These are phyloP conservation scores for Symbiotaphrina buchneri DNA, from an alignment of 495 filamentous ascomycete species.

Conservation along the genomic window DNA sequence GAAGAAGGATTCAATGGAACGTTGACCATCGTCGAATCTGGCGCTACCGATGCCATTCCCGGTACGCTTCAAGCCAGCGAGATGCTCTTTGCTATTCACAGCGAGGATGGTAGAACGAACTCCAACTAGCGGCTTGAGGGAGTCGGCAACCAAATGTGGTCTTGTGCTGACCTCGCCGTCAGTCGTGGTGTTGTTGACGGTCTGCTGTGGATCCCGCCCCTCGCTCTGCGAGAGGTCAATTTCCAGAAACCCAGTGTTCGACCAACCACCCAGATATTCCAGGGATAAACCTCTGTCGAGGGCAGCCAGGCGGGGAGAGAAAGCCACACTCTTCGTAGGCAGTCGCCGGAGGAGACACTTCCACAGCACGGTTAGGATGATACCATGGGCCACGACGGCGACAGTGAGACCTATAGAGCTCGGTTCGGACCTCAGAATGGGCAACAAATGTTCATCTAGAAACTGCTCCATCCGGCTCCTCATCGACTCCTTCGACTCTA, in stretches of 20 bases:
- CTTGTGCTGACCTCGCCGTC: conserved; percentile 2
- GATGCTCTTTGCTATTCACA: conserved; percentile 43
- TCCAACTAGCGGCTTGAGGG: neutral
- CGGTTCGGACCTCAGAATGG: conserved; percentile 20
- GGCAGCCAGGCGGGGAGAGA: conserved; percentile 10
- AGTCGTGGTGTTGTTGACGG: no score
- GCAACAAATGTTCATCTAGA: conserved; percentile 32
- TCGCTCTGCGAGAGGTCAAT: conserved; percentile 15
- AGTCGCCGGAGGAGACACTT: conserved; percentile 31
- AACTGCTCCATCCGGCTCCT: conserved; percentile 33
- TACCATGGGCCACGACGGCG: conserved; percentile 58
- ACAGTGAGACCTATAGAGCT: conserved; percentile 15
- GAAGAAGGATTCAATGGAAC: conserved; percentile 58
- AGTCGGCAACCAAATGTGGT: conserved; percentile 8
- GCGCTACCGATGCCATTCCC: conserved; percentile 57
- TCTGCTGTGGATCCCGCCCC: no score
- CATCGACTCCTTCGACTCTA: conserved; percentile 46
- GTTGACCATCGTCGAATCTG: conserved; percentile 45
- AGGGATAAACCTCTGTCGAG: conserved; percentile 8
- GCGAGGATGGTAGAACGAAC: conserved; percentile 23
- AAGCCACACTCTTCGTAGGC: conserved; percentile 15
- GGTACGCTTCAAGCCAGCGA: conserved; percentile 50
- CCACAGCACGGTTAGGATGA: conserved; percentile 50
- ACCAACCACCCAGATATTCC: conserved; percentile 31
- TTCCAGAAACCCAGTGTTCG: conserved; percentile 40